Percentiles rank a stretch among this genome's conserved stretches.
phyloP scores from a whole-genome alignment of 164 flowering plant genomes.

The grape (Vitis vinifera) region ASM3070453v1 NC_081808.1:25866001-25866500 shows the following conservation, averaged over 20 bases:
- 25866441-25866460: too few relatives aligned
- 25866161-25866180: not conserved
- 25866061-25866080: conserved; percentile 58
- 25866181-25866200: not conserved
- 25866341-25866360: not conserved
- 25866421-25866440: too few relatives aligned
- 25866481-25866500: too few relatives aligned
- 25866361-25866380: too few relatives aligned
- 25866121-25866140: conserved; percentile 40
- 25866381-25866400: too few relatives aligned
- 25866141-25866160: conserved; percentile 49
- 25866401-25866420: too few relatives aligned
- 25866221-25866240: not conserved
- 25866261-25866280: not conserved
- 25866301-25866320: not conserved
- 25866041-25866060: conserved; percentile 39
- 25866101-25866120: conserved; percentile 50
- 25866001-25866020: conserved; percentile 83
- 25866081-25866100: conserved; percentile 60
- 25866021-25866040: conserved; percentile 85
- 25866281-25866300: not conserved
- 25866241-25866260: not conserved
- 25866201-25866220: not conserved
- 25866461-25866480: too few relatives aligned
- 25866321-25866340: not conserved